Evolutionary conservation across 305 asterid species (phyloP), one percentile per base, ranked within the genome.

Genomic region (Rubia balearica): DNA sequence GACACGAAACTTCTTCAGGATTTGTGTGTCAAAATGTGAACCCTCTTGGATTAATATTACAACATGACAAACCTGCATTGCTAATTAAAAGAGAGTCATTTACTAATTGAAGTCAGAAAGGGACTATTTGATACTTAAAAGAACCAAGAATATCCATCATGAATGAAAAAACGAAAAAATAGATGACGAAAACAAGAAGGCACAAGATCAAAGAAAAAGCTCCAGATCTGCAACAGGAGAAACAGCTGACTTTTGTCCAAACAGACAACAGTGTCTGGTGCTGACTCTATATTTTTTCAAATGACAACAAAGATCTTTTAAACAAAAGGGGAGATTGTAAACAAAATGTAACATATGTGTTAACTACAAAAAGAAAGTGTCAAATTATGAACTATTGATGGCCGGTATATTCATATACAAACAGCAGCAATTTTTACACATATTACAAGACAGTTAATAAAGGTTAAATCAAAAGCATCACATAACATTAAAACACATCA

Each of bases 1-100:
- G 59, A 83, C 77, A 61, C 96, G 86, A 65, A 95, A 89, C 82
- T 81, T 88, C 80, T 87, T 87, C 67, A 90, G 76, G 74, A 87
- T 63, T 72, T 80, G 92, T 57, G 89, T 86, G 73, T 95, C 96
- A 66, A 95, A 91, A 62, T 78, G 90, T 69, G 98, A 87, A 61
- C 97, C 99, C 81, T 91, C 99, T 81, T 91, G 96, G 74, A 91
- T 73, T 71, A 87, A 83, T 71, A 95, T 62, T 71, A 95, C 65
- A 43, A 91, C 74, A 81, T 95, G 99, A 83, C 98, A 91, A 79
- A 91, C 98, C 99, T 95, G 98, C 90, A 87, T 73, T 76, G 83
- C 93, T 88, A 87, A 86, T 83, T 73, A 77, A 61, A 78, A 81
- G 85, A 80, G 81, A 78, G 82, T 83, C 80, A 79, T 79, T 81